These are phyloP conservation scores for Lipomyces kockii DNA, from an alignment of 805 yeast genomes.

Conservation along the genomic window DNA sequence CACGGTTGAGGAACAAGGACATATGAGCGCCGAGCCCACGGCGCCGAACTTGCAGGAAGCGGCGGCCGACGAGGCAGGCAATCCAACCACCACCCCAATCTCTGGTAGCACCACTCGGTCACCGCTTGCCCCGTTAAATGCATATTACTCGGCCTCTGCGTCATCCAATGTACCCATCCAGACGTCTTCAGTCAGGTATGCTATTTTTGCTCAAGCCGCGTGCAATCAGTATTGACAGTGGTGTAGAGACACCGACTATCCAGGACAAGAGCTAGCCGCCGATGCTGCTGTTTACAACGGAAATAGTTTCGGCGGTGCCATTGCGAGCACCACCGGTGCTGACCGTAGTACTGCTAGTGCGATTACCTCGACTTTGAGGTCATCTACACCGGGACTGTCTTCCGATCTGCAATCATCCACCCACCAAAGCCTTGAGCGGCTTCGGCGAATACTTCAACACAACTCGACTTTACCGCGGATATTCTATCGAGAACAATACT, in stretches of 20 bases:
- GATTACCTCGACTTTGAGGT: not conserved
- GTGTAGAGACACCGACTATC: slow-evolving; percentile 4
- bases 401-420: slow-evolving; percentile 5
- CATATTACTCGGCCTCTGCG: slow-evolving; percentile 9
- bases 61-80: not conserved
- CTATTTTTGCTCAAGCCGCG: not conserved
- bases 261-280: not conserved
- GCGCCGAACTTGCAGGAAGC: not conserved
- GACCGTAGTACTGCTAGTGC: not conserved
- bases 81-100: not conserved
- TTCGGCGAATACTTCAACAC: slow-evolving; percentile 13
- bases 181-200: slow-evolving; percentile 9
- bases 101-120: not conserved
- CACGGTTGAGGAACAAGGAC: not conserved
- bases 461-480: slow-evolving; percentile 13
- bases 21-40: slow-evolving; percentile 1
- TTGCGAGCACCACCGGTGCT: not conserved
- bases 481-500: slow-evolving; percentile 11
- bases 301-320: not conserved
- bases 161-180: slow-evolving; percentile 2
- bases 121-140: not conserved
- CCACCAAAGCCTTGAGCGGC: slow-evolving; percentile 11
- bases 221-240: not conserved
- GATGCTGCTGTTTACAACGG: not conserved
- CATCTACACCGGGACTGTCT: not conserved